Evolutionary conservation across 2,329 filamentous ascomycete species (phyloP), one percentile per base, ranked within the genome.

Genomic region (Penicillium corylophilum): DNA sequence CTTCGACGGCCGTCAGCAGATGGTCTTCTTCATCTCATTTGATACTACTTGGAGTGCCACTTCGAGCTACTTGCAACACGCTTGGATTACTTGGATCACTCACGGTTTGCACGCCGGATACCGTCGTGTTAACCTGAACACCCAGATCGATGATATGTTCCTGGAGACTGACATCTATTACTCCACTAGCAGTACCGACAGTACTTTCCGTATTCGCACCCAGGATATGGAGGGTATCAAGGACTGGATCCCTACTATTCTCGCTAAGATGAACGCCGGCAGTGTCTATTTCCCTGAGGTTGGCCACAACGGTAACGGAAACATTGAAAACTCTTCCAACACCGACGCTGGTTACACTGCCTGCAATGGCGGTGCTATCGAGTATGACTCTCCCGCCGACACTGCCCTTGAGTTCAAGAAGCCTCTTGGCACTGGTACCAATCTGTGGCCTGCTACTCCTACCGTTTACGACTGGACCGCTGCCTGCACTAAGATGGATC

Each of bases 81-180:
- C 82, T 10, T 84, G 80, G 76, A 84, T 86, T 53, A 78, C 78
- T 59, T 86, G 82, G 82, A 64, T 83, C 29, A 85, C 83, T 5
- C 76, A 81, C 54, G 82, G 83, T 33, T 66, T 85, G 8, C 63
- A 81, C 55, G 71, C 79, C 9, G 82, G 82, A n/a, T 78, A 80
- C 63, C 77, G 80, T 47, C 76, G 81, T 55, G 72, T 79, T 33
- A 77, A 82, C 54, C 67, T 84, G 31, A 79, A 72, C 67, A 78
- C 81, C 12, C 82, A 84, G 61, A 78, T 86, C 28, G 83, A 86
- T 59, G 83, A 86, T 57, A 81, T 86, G 73, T 81, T 85, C 59
- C 71, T 86, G 18, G 71, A 74, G 46, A 76, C 78, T 3, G 74
- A 74, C 10, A 71, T 81, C 31, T 82, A 82, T 62, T 60, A 82